Base-by-base conservation (phyloP, 2,329 filamentous ascomycete species). In the Bisporella sp. region DNA sequence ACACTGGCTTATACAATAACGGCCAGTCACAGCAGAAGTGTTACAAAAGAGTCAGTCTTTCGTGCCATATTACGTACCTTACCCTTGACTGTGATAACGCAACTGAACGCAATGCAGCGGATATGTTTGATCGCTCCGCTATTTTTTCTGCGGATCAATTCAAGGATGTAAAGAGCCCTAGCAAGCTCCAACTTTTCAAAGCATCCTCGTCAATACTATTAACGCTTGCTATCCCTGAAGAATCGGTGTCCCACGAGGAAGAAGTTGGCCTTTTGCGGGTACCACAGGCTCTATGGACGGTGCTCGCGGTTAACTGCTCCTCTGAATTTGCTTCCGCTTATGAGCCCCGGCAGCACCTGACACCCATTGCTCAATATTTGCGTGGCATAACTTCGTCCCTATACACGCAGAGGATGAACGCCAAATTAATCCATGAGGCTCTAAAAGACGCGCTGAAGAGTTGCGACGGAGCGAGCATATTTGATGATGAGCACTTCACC, bases 41-140 rank as follows among this genome's bases (percentile, higher is more conserved):
- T 32, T 46, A 46, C 33, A 35, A 37, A 39, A 46, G 45, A 39
- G 45, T 46, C 45, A 46, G 31, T 46, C 45, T 46, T n/a, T 46
- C 31, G 32, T 21, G 21, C 39, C 45, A 46, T 32, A 46, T 46
- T 11, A 39, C 6, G n/a, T 46, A 46, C 45, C 45, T 46, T 28
- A 37, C 45, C 2, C 12, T 46, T 6, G 39, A 46, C 12, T 9
- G 29, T n/a, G 45, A 11, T n/a, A 32, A 12, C 6, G 45, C 12
- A 46, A 39, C 12, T 5, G 45, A 39, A 39, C 2, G 13, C 35
- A 3, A 39, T 11, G 35, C 9, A 21, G 21, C 21, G 13, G 35
- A 39, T 11, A 39, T 11, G 35, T 13, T 39, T 39, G 35, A 39
- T 13, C 35, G 35, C 9, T 9, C 35, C 13, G 13, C 9, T 11